Base-by-base conservation (phyloP, 1,139 yeast genomes). In the Kluyveromyces marxianus region DNA sequence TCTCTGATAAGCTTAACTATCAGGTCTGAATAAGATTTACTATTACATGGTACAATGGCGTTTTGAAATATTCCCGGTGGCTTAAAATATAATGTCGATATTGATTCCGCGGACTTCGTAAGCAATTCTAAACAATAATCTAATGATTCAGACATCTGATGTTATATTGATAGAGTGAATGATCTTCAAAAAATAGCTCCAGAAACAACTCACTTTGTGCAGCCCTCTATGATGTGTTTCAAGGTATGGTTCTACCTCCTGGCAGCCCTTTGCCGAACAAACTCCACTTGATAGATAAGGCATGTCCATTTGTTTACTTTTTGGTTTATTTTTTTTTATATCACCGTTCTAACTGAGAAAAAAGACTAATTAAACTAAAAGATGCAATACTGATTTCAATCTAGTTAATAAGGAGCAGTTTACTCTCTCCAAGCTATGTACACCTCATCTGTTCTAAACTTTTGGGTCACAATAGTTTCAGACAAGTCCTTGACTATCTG, bases 401-500 rank as follows among this genome's bases (percentile, higher is more conserved):
- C 21, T 14, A 14, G 2, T 29, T 29, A 29, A 29, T 7, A 29
- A 29, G 10, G 31, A 29, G 31, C 10, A 8, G 31, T 29, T 26
- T 35, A 67, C 54, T 81, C 87, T 62, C 90, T 74, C 97, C 97
- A 90, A 52, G 79, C 77, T n/a, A 89, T 90, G 59, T 75, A 76
- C 2, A 90, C 97, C 58, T 89, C 96, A 58, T 90, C 97, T 0
- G 97, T 90, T 63, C 98, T 72, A 65, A 88, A 92, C 58, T 95
- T 74, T 63, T 92, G 98, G 0, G 96, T 85, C 57, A 97, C 92
- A 1, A 87, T 92, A 0, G 96, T 85, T 48, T 87, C 79, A 40
- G 71, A 65, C 43, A 90, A 58, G 7, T 71, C 74, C 37, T 70
- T 74, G 1, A 79, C 78, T 7, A 62, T 58, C 50, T 77, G 81